Percentiles rank a stretch among this genome's conserved stretches.
phyloP scores from a whole-genome alignment of 768 basidiomycete species.

The Tylopilus rubrobrunneus region DNA sequence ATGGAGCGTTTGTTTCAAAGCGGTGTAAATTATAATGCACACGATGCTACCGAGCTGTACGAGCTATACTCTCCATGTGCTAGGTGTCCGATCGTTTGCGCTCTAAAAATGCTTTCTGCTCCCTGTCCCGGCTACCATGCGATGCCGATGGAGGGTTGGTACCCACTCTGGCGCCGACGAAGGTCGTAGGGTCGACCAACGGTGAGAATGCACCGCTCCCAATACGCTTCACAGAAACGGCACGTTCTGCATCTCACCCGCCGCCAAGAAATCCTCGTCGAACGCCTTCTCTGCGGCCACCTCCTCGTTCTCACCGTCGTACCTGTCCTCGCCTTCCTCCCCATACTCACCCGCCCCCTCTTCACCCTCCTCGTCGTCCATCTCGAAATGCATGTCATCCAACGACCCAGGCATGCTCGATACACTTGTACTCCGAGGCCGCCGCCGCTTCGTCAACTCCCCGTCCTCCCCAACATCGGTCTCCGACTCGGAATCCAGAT shows the following conservation, averaged over 20 bases:
- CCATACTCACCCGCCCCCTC: slow-evolving; percentile 42
- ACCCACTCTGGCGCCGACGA: too few species aligned
- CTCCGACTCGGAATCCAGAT: slow-evolving; percentile 48
- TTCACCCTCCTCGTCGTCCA: slow-evolving; percentile 42
- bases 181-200: too few species aligned
- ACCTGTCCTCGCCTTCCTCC: slow-evolving; percentile 32
- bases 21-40: too few species aligned
- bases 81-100: too few species aligned
- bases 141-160: too few species aligned
- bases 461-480: slow-evolving; percentile 37
- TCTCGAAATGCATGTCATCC: slow-evolving; percentile 55
- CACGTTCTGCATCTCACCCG: slow-evolving; percentile 80
- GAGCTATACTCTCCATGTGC: too few species aligned
- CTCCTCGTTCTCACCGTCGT: slow-evolving; percentile 46
- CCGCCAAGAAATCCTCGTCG: slow-evolving; percentile 75
- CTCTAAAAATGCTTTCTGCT: too few species aligned
- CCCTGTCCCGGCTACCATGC: too few species aligned
- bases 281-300: slow-evolving; percentile 70
- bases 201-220: too few species aligned
- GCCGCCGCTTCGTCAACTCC: slow-evolving; percentile 36
- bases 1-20: too few species aligned
- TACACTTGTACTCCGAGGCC: slow-evolving; percentile 57
- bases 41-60: too few species aligned
- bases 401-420: slow-evolving; percentile 87
- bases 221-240: slow-evolving; percentile 47